Evolutionary conservation across 139 green algal genomes (phyloP).

Genomic region (Chlorella ohadii): DNA sequence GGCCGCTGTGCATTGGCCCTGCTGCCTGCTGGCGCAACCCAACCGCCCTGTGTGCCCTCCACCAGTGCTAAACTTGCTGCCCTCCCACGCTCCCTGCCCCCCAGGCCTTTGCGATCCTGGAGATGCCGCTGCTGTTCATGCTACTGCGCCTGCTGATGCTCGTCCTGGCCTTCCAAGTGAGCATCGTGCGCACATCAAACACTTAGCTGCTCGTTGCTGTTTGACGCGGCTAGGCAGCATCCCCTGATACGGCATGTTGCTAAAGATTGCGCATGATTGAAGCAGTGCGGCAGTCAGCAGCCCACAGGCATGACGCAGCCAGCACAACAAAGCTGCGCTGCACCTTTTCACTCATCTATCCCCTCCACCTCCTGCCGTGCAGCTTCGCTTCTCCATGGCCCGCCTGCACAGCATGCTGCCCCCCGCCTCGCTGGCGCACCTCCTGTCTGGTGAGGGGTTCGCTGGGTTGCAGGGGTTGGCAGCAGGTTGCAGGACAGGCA

Average conservation of each 20-base stretch:
- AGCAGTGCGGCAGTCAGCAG: neutral
- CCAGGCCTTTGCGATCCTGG: constrained; percentile 24
- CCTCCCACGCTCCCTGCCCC: neutral
- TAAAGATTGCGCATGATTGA: no score
- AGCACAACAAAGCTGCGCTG: no score
- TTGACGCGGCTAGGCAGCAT: no score
- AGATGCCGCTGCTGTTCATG: constrained; percentile 28
- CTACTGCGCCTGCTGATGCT: constrained; percentile 14
- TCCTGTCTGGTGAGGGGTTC: neutral
- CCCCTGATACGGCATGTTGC: no score
- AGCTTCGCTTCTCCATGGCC: constrained; percentile 27
- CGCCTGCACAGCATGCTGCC: constrained; percentile 25
- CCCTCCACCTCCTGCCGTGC: neutral
- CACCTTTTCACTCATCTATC: no score
- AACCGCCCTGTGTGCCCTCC: no score
- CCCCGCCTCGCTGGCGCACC: neutral
- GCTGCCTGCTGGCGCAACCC: no score
- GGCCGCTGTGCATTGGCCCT: no score
- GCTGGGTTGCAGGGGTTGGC: neutral
- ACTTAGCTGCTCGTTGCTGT: no score
- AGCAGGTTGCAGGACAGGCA: neutral
- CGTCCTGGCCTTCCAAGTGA: constrained; percentile 22
- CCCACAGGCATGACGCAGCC: no score
- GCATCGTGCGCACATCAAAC: no score
- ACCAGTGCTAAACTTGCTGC: no score